These are phyloP conservation scores for Pseudofabraea citricarpa DNA, from an alignment of 2,329 filamentous ascomycete species.

Conservation along the genomic window DNA sequence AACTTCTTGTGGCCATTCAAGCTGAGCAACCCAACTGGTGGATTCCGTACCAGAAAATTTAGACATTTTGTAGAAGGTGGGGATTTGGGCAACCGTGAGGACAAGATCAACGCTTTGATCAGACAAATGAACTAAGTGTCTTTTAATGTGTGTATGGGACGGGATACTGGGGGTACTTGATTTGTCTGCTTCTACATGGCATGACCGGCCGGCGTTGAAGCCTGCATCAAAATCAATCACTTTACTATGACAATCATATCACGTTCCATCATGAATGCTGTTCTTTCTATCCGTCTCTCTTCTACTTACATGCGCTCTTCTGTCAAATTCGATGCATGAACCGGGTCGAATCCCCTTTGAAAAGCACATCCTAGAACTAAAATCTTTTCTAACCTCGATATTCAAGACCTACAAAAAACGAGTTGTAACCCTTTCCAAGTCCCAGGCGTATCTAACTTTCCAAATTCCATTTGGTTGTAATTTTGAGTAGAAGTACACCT, in stretches of 20 bases:
- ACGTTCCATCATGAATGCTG: too few species aligned
- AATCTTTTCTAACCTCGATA: too few species aligned
- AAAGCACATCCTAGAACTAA: too few species aligned
- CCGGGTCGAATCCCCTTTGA: too few species aligned
- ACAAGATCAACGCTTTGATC: constrained; percentile 91
- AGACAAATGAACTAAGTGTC: constrained; percentile 90
- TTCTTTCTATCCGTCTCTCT: too few species aligned
- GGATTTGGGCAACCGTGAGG: constrained; percentile 98
- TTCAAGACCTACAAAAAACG: too few species aligned
- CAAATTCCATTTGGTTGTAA: too few species aligned
- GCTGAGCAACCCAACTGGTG: constrained; percentile 96
- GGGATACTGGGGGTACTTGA: constrained; percentile 3
- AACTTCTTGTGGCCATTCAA: constrained; percentile 99
- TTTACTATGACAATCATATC: constrained; percentile 1
- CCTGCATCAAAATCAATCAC: constrained; percentile 2
- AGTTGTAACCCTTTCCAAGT: too few species aligned
- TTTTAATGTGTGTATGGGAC: neutral
- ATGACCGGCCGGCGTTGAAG: constrained; percentile 6
- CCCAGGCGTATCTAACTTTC: too few species aligned
- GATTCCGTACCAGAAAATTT: constrained; percentile 95
- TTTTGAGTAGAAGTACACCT: too few species aligned
- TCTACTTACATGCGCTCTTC: too few species aligned
- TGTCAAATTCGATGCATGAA: too few species aligned
- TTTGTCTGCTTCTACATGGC: constrained; percentile 3
- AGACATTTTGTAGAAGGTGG: constrained; percentile 97